These are phyloP conservation scores for Dryas octopetala DNA, from an alignment of 306 rosid species.

Conservation along the genomic window DNA sequence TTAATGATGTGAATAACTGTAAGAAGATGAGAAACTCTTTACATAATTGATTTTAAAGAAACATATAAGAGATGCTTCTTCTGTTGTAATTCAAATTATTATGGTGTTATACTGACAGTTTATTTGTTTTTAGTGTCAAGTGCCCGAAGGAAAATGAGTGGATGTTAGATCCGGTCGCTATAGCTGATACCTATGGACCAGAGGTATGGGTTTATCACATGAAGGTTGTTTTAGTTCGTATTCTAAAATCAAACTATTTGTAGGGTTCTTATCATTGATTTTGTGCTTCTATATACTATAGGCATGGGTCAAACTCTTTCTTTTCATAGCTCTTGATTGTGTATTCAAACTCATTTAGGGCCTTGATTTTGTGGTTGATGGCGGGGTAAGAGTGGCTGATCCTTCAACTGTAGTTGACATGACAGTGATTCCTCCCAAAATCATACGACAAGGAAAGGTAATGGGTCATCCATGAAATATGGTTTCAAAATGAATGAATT, in stretches of 20 bases:
- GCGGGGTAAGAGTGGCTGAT: slow-evolving; percentile 85
- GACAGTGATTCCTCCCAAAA: slow-evolving; percentile 72
- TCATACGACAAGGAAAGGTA: slow-evolving; percentile 91
- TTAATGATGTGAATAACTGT: not conserved
- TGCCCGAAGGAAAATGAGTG: slow-evolving; percentile 70
- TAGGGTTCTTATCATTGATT: not conserved
- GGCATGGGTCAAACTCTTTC: not conserved
- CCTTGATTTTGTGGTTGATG: slow-evolving; percentile 93
- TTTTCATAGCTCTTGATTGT: not conserved
- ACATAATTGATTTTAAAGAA: slow-evolving; percentile 2
- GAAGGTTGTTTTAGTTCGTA: slow-evolving; percentile 5
- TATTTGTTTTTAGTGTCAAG: slow-evolving; percentile 62
- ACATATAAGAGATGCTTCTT: slow-evolving; percentile 18
- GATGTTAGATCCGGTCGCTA: slow-evolving; percentile 83
- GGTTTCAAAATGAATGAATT: not conserved
- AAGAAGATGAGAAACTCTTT: not conserved
- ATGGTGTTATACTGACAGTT: slow-evolving; percentile 3
- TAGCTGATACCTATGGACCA: slow-evolving; percentile 81
- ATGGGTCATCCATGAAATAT: slow-evolving; percentile 8
- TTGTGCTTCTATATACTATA: not conserved
- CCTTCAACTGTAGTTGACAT: slow-evolving; percentile 95
- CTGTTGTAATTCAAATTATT: slow-evolving; percentile 5
- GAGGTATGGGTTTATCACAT: slow-evolving; percentile 56
- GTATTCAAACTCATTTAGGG: slow-evolving; percentile 52
- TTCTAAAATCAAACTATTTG: not conserved